Conservation (phyloP, 2,329 filamentous ascomycete genomes). For the Alternaria arbusti region DNA sequence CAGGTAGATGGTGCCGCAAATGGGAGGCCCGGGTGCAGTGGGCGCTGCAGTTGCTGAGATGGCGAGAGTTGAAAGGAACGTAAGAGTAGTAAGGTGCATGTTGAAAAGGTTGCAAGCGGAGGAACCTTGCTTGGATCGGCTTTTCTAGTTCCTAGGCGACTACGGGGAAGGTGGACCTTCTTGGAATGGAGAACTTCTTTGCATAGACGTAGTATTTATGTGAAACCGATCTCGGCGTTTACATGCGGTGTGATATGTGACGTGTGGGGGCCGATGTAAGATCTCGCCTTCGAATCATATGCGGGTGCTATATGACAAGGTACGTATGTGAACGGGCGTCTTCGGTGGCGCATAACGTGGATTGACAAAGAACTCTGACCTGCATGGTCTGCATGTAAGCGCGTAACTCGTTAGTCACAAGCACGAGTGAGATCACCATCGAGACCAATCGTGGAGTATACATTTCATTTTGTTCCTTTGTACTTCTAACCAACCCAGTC, state of each 20-base stretch:
- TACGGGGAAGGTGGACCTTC: neutral
- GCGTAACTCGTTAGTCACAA: neutral
- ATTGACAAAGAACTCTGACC: fast-evolving
- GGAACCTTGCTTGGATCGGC: neutral
- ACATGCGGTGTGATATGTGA: neutral
- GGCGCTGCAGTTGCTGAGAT: neutral
- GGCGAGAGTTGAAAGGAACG: neutral
- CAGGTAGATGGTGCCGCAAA: neutral
- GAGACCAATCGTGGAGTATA: too few relatives aligned
- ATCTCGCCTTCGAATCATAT: neutral
- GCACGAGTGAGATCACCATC: neutral
- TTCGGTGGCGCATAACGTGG: neutral
- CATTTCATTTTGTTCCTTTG: neutral
- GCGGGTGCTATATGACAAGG: neutral
- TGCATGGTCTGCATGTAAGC: neutral
- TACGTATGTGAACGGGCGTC: neutral
- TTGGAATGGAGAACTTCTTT: neutral
- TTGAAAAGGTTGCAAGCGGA: neutral
- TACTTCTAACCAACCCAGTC: slow-evolving; percentile 48
- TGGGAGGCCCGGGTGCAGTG: neutral
- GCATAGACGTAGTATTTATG: neutral
- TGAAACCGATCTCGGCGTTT: neutral
- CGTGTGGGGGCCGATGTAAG: neutral
- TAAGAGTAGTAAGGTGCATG: neutral
- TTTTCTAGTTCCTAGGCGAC: neutral